Evolutionary conservation across 805 yeast species (phyloP).

Genomic region (Cyberlindnera nakhonratchasimensis): DNA sequence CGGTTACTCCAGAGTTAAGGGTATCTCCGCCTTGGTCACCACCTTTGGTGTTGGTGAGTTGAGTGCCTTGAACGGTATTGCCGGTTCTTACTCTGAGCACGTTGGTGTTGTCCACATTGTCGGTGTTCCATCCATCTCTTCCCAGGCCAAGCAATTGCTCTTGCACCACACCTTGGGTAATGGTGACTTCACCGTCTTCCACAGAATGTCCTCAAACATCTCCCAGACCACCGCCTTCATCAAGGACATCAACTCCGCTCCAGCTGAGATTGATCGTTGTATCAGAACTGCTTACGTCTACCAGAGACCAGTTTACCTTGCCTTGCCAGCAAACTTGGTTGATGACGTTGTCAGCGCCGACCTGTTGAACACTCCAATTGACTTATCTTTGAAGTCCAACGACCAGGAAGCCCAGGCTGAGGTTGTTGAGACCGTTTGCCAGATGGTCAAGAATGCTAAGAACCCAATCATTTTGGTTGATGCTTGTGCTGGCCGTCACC

Average conservation of each 20-base stretch:
- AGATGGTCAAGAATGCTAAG: slow-evolving; percentile 52
- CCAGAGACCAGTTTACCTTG: slow-evolving; percentile 82
- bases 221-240: slow-evolving; percentile 63
- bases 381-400: slow-evolving; percentile 54
- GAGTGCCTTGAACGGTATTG: slow-evolving; percentile 80
- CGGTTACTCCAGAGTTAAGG: slow-evolving; percentile 81
- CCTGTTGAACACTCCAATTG: slow-evolving; percentile 60
- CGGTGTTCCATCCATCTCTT: slow-evolving; percentile 76
- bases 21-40: slow-evolving; percentile 70
- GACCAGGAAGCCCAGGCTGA: slow-evolving; percentile 61
- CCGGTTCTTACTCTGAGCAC: slow-evolving; percentile 87
- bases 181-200: slow-evolving; percentile 77
- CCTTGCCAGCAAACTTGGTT: slow-evolving; percentile 77
- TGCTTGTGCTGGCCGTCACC: slow-evolving; percentile 83
- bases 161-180: slow-evolving; percentile 84
- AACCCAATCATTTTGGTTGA: slow-evolving; percentile 78
- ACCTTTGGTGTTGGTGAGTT: slow-evolving; percentile 92
- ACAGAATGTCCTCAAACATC: slow-evolving; percentile 72
- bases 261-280: slow-evolving; percentile 68
- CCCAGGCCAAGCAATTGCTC: slow-evolving; percentile 68
- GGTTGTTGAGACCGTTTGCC: slow-evolving; percentile 50
- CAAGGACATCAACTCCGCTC: slow-evolving; percentile 61
- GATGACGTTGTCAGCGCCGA: slow-evolving; percentile 58
- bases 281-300: slow-evolving; percentile 65
- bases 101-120: slow-evolving; percentile 82